Percentiles rank a stretch among this genome's conserved stretches.
Evolutionary conservation across 768 basidiomycete species (phyloP).

Genomic region (Pholiota molesta): DNA sequence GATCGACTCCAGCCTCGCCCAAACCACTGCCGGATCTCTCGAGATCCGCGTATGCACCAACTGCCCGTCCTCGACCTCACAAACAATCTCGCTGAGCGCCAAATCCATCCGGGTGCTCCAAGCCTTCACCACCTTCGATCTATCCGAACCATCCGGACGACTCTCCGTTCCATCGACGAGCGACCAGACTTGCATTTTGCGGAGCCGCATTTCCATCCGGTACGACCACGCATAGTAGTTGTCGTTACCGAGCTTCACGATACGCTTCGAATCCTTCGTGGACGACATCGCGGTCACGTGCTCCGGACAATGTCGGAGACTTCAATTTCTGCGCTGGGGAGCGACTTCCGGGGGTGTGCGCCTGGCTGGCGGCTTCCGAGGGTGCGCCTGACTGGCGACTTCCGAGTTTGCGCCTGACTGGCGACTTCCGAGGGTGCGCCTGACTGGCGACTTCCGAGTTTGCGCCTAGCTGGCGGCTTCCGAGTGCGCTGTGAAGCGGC

Average conservation of each 20-base stretch:
- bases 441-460: neutral
- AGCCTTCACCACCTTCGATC: neutral
- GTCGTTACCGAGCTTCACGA: neutral
- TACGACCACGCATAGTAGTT: slow-evolving; percentile 2
- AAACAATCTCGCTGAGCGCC: neutral
- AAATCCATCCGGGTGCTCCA: neutral
- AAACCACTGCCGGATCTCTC: neutral
- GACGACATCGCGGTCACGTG: neutral
- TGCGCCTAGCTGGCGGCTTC: neutral
- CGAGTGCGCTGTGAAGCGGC: neutral
- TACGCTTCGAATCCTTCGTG: neutral
- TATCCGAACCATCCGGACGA: neutral
- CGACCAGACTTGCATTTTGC: neutral
- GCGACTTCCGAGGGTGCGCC: neutral
- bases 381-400: neutral
- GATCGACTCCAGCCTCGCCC: neutral
- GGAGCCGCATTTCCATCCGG: neutral
- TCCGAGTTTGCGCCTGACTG: neutral
- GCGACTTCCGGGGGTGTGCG: neutral
- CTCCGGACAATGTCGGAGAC: neutral
- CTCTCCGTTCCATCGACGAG: neutral
- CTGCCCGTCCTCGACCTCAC: neutral
- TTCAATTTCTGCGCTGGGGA: neutral
- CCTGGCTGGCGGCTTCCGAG: slow-evolving; percentile 1
- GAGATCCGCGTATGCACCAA: neutral